Base-by-base conservation (phyloP, 202 grass and related monocot species). In the Eragrostis tef region DNA sequence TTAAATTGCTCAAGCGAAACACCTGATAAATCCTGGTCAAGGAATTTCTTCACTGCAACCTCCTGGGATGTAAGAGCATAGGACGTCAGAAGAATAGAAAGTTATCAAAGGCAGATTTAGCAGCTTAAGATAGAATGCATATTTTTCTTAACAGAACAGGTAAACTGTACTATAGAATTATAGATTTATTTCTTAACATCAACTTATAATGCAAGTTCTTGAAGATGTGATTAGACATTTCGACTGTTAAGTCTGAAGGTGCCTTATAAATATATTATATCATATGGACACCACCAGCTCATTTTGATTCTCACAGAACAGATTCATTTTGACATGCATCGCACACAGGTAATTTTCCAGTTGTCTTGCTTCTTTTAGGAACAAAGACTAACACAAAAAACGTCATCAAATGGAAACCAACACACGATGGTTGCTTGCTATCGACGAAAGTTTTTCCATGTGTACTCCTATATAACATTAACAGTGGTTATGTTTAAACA, bases 41-140 rank as follows among this genome's bases (percentile, higher is more conserved):
- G 89, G 79, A 99, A 99, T 82, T 96, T 99, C 81, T 99, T 99
- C 59, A 99, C 93, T 4, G 96, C 96, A 92, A 99, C 96, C 81
- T 99, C 96, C 96, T 99, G 87, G 50, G 34, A 85, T 77, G 82
- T 43, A 75, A 81, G 44, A 67, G n/a, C n/a, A n/a, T n/a, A n/a
- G 27, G 65, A 75, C 36, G 77, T 86, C 42, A 74, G 21, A 86
- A 74, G 21, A 86, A 47, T 6, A 74, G 7, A 31, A 82, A 89
- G 61, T 22, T 44, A 44, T 61, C 12, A 36, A 47, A 85, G 22
- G 68, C 11, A 71, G 53, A 60, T 12, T 73, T 52, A 59, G 67
- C 51, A 82, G 57, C 36, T n/a, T 36, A 57, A 72, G 29, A 29
- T n/a, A 71, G 9, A 48, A 17, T 85, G 11, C 17, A 78, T 65